These are phyloP conservation scores for Lotus japonicus DNA, from an alignment of 306 rosid species.

Conservation along the genomic window DNA sequence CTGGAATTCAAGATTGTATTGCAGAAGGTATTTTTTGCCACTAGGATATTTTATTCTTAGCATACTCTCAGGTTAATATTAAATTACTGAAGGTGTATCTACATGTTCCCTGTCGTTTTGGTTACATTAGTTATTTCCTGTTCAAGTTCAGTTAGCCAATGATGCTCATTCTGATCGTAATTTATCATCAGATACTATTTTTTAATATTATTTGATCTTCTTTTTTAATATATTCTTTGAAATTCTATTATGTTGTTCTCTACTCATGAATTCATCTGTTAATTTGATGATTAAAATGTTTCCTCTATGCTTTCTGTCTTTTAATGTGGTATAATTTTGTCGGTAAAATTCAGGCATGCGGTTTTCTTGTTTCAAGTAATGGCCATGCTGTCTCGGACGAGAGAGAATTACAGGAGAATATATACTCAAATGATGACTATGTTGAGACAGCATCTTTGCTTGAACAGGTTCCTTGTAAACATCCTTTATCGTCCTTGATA, in stretches of 20 bases:
- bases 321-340: slow-evolving; percentile 1
- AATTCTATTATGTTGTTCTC: slow-evolving; percentile 10
- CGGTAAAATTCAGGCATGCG: slow-evolving; percentile 61
- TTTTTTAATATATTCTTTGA: background rate
- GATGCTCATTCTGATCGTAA: slow-evolving; percentile 6
- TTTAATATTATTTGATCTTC: background rate
- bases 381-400: slow-evolving; percentile 56
- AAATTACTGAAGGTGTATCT: background rate
- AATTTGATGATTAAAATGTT: no score
- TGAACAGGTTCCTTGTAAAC: slow-evolving; percentile 60
- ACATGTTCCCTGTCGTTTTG: slow-evolving; percentile 1
- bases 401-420: slow-evolving; percentile 73
- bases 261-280: background rate
- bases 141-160: slow-evolving; percentile 3
- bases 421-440: slow-evolving; percentile 58
- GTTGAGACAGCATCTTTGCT: slow-evolving; percentile 61
- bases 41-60: slow-evolving; percentile 3
- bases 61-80: slow-evolving; percentile 2
- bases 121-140: background rate
- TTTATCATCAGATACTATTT: background rate
- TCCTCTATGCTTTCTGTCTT: slow-evolving; percentile 14
- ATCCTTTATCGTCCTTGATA: slow-evolving; percentile 5
- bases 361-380: slow-evolving; percentile 74
- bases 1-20: slow-evolving; percentile 93
- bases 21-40: slow-evolving; percentile 59